These are phyloP conservation scores for Pleurotus eryngii DNA, from an alignment of 768 basidiomycete genomes.

Conservation along the genomic window DNA sequence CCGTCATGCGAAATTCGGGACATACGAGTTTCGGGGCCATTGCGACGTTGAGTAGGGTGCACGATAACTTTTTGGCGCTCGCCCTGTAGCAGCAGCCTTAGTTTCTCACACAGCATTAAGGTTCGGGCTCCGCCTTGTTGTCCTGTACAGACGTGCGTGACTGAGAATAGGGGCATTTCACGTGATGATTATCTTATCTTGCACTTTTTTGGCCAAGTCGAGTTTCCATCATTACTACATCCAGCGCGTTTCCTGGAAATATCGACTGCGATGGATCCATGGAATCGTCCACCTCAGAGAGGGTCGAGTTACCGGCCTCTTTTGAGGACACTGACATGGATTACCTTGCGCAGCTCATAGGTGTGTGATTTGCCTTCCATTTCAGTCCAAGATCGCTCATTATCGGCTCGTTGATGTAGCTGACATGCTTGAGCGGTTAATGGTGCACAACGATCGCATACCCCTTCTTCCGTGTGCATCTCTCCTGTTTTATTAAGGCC, in stretches of 20 bases:
- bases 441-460: constrained; percentile 94
- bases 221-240: background rate
- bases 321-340: constrained; percentile 87
- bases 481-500: constrained; percentile 12
- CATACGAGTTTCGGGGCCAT: constrained; percentile 83
- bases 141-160: constrained; percentile 52
- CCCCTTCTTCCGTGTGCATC: constrained; percentile 75
- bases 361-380: constrained; percentile 38
- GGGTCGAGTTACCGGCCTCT: constrained; percentile 75
- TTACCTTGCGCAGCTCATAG: constrained; percentile 83
- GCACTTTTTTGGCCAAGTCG: background rate
- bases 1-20: constrained; percentile 9
- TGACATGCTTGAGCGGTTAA: constrained; percentile 94
- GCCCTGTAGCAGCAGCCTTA: constrained; percentile 18
- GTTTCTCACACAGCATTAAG: constrained; percentile 31
- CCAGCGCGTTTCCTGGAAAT: constrained; percentile 13
- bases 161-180: too few species aligned
- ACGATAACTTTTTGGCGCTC: constrained; percentile 7
- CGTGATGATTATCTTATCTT: constrained; percentile 4
- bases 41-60: constrained; percentile 28
- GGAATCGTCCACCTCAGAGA: constrained; percentile 64
- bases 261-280: constrained; percentile 75
- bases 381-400: background rate
- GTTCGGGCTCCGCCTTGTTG: constrained; percentile 46
- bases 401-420: constrained; percentile 41